A percentile compares a stretch with the other conserved stretches of the same genome.
Conservation (phyloP, 176 grass and related monocot genomes). For the Neostapfia colusana region DNA sequence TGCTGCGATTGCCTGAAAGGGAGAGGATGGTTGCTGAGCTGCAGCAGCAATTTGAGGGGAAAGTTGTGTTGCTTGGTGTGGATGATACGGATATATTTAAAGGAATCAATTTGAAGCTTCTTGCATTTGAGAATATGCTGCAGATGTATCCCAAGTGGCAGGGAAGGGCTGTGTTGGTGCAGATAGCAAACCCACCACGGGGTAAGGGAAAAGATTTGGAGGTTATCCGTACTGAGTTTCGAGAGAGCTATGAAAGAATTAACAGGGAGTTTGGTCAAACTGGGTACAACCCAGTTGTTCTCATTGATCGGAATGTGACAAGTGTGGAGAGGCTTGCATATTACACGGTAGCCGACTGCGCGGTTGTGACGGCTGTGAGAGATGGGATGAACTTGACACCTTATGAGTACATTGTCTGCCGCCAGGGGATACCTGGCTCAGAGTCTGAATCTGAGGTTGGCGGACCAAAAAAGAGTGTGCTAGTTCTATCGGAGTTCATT, state of each 20-base stretch:
- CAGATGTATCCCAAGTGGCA: slow-evolving; percentile 70
- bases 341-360: slow-evolving; percentile 73
- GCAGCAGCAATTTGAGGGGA: slow-evolving; percentile 56
- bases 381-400: slow-evolving; percentile 94
- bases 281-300: slow-evolving; percentile 64
- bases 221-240: slow-evolving; percentile 67
- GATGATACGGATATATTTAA: slow-evolving; percentile 94
- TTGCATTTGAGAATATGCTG: slow-evolving; percentile 82
- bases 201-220: slow-evolving; percentile 72
- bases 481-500: slow-evolving; percentile 85
- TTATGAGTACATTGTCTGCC: slow-evolving; percentile 83
- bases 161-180: slow-evolving; percentile 69
- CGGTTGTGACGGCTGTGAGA: slow-evolving; percentile 80
- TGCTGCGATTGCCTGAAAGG: slow-evolving; percentile 52
- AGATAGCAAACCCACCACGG: slow-evolving; percentile 73
- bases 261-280: slow-evolving; percentile 57
- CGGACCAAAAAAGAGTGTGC: slow-evolving; percentile 64
- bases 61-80: slow-evolving; percentile 72
- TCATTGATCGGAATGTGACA: slow-evolving; percentile 57
- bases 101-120: slow-evolving; percentile 84
- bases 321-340: slow-evolving; percentile 68
- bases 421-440: slow-evolving; percentile 56
- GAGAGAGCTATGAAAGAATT: slow-evolving; percentile 63
- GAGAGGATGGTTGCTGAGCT: slow-evolving; percentile 58
- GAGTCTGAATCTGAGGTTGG: slow-evolving; percentile 39